A percentile compares a stretch with the other conserved stretches of the same genome.
Evolutionary conservation across 2,329 filamentous ascomycete species (phyloP).

Genomic region (Myriosclerotinia scirpicola): DNA sequence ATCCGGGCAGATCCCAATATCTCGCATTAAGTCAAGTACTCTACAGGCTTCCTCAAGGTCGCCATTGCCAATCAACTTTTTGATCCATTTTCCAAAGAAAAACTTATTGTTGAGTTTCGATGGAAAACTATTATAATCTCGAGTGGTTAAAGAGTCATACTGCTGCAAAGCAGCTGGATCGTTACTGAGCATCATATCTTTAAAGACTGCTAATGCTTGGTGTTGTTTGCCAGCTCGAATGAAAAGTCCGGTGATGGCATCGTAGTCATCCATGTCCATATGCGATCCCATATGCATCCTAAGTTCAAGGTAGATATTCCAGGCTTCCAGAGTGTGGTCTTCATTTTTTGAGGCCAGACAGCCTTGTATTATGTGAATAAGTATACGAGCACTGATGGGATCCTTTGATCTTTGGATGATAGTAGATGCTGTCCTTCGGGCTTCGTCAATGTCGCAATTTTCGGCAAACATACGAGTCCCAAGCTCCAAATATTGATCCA

Average conservation of each 20-base stretch:
- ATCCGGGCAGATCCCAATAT: conserved; percentile 64
- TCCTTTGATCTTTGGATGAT: conserved; percentile 49
- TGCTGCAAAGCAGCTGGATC: conserved; percentile 20
- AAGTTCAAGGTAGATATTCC: conserved; percentile 65
- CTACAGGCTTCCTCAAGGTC: conserved; percentile 69
- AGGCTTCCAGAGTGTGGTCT: conserved; percentile 57
- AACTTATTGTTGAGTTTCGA: conserved; percentile 65
- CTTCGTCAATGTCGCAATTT: conserved; percentile 57
- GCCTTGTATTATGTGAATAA: conserved; percentile 69
- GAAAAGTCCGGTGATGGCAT: conserved; percentile 70
- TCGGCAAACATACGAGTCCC: conserved; percentile 65
- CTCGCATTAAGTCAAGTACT: conserved; percentile 74
- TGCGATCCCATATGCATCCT: conserved; percentile 57
- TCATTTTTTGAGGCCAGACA: conserved; percentile 53
- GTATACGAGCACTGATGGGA: conserved; percentile 53
- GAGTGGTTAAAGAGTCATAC: conserved; percentile 32
- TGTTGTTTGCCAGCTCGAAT: conserved; percentile 64
- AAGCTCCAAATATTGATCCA: conserved; percentile 60
- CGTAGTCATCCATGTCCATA: conserved; percentile 74
- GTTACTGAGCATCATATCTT: conserved; percentile 74
- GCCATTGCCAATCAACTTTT: conserved; percentile 72
- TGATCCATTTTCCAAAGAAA: conserved; percentile 87
- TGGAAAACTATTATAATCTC: conserved; percentile 44
- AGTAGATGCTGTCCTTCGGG: conserved; percentile 55
- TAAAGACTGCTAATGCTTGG: conserved; percentile 73